Evolutionary conservation across 2,329 filamentous ascomycete species (phyloP), one percentile per base, ranked within the genome.

Genomic region (Nothopassalora personata): DNA sequence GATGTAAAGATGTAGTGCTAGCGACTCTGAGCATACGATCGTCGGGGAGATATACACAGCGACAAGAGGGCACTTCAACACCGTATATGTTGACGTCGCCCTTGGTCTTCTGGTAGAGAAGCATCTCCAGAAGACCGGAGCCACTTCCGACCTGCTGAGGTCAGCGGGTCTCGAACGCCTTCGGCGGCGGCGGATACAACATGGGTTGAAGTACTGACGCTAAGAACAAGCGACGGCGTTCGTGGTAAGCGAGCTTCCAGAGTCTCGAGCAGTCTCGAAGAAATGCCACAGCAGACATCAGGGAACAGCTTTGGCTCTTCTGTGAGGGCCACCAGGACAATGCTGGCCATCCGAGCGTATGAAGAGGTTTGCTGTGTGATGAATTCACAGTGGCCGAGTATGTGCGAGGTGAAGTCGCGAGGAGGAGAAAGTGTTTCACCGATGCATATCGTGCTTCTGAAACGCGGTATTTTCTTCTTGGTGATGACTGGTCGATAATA

Each of bases 41-140:
- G 19, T 71, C 67, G 0, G 76, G 72, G 5, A 83, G 70, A 61
- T 80, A 79, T 19, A 70, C 72, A 61, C 81, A 81, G 8, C 76
- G 68, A 23, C 72, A 74, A 0, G 75, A 73, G 23, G 71, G 65
- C 7, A 83, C 80, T 61, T 83, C 81, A 0, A 82, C 75, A 1
- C 80, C 80, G 4, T 74, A 64, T 3, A 83, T 58, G 18, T 72
- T 64, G 10, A 74, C 51, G 2, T 62, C 48, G 2, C 63, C 58
- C 31, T 71, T 48, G 23, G 54, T 59, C 11, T 68, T 52, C 18
- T 72, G 57, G 28, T 81, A 68, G 3, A 79, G 67, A 5, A 79
- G 64, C 70, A 82, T 43, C 53, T 66, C 81, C 15, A 83, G 72
- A 7, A 82, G 72, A 27, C 81, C 81, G 47, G 72, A 78, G 49